Conservation (phyloP, 352 stramenopile species). For the Globisporangium cederbergense region DNA sequence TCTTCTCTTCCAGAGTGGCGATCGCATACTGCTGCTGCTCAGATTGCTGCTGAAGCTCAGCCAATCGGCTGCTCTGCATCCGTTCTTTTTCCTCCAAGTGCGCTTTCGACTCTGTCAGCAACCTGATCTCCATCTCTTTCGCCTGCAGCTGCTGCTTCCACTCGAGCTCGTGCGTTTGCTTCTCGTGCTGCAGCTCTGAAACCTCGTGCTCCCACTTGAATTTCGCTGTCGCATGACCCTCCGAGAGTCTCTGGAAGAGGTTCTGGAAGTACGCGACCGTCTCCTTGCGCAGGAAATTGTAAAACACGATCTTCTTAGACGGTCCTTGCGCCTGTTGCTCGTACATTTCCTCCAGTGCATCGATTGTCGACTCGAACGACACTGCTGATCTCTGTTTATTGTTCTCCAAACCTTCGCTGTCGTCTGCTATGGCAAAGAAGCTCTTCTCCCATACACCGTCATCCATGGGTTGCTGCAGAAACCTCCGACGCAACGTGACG, state of each 20-base stretch:
- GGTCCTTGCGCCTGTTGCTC: slow-evolving; percentile 55
- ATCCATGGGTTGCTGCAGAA: slow-evolving; percentile 37
- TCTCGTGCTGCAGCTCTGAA: slow-evolving; percentile 34
- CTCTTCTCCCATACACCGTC: slow-evolving; percentile 37
- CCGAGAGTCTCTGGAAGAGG: slow-evolving; percentile 39
- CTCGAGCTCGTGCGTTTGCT: slow-evolving; percentile 35
- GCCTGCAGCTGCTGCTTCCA: slow-evolving; percentile 43
- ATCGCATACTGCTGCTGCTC: slow-evolving; percentile 37
- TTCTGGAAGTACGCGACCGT: slow-evolving; percentile 46
- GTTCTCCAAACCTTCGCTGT: slow-evolving; percentile 8
- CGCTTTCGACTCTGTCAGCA: slow-evolving; percentile 39
- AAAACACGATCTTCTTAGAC: slow-evolving; percentile 63
- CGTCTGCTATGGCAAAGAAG: slow-evolving; percentile 5
- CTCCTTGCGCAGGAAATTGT: slow-evolving; percentile 63
- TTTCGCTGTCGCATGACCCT: slow-evolving; percentile 21
- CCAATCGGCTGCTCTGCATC: slow-evolving; percentile 32
- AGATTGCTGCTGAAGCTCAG: slow-evolving; percentile 33
- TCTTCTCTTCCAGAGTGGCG: slow-evolving; percentile 34
- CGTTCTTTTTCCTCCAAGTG: slow-evolving; percentile 57
- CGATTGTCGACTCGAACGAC: slow-evolving; percentile 36
- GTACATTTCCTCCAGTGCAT: slow-evolving; percentile 51
- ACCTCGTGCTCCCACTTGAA: slow-evolving; percentile 25
- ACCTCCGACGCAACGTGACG: slow-evolving; percentile 28
- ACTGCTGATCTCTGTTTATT: slow-evolving; percentile 6
- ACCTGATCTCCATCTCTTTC: slow-evolving; percentile 41